Percentiles rank a stretch among this genome's conserved stretches.
phyloP scores from a whole-genome alignment of 768 basidiomycete species.

The Ramaria rubella region DNA sequence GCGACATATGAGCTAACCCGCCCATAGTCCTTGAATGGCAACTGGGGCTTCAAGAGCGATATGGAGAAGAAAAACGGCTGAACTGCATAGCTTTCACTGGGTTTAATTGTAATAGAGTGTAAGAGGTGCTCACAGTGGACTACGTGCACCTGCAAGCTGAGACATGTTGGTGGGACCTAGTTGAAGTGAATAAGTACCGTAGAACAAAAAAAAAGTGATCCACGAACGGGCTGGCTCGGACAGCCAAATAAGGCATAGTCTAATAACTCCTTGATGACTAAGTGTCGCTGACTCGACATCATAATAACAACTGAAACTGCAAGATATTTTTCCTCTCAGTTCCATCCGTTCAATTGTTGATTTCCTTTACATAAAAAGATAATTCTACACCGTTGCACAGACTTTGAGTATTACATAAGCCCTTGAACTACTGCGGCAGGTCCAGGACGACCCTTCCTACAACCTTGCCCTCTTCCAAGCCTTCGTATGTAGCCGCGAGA shows the following conservation, averaged over 20 bases:
- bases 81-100: conserved; percentile 30
- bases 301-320: too few species aligned
- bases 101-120: background rate
- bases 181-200: background rate
- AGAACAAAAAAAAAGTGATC: too few species aligned
- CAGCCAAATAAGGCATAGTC: too few species aligned
- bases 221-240: too few species aligned
- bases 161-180: too few species aligned
- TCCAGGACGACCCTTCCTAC: conserved; percentile 34
- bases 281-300: too few species aligned
- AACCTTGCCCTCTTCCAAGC: conserved; percentile 34
- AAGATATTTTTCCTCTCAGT: too few species aligned
- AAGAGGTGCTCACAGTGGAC: conserved; percentile 4
- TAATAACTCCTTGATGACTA: too few species aligned
- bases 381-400: too few species aligned
- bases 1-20: conserved; percentile 28
- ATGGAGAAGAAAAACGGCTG: conserved; percentile 70
- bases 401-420: background rate
- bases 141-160: background rate
- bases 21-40: conserved; percentile 68
- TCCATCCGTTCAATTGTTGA: too few species aligned
- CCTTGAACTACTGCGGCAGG: conserved; percentile 11
- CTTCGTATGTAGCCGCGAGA: conserved; percentile 40
- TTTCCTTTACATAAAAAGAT: too few species aligned
- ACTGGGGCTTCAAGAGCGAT: conserved; percentile 74